Evolutionary conservation across 768 basidiomycete species (phyloP).

Genomic region (Lactarius quietus): DNA sequence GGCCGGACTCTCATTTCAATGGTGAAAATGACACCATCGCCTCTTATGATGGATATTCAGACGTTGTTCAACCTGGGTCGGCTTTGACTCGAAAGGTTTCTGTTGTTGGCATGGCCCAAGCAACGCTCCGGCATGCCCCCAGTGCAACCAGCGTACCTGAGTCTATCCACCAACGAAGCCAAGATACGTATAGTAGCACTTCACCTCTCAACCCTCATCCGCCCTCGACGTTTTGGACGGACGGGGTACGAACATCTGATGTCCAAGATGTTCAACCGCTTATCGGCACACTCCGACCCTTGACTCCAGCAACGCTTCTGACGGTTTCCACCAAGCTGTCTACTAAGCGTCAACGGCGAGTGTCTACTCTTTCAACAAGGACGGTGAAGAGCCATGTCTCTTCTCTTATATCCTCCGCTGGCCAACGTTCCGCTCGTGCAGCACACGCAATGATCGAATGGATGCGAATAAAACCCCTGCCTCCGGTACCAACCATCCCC

Average conservation of each 20-base stretch:
- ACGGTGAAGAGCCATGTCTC: slow-evolving; percentile 43
- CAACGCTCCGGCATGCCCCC: slow-evolving; percentile 32
- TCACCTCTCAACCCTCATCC: slow-evolving; percentile 10
- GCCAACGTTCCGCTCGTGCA: slow-evolving; percentile 19
- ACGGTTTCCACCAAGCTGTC: not conserved
- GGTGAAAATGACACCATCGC: slow-evolving; percentile 15
- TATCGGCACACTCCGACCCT: not conserved
- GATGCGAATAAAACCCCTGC: slow-evolving; percentile 52
- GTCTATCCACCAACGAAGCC: slow-evolving; percentile 4
- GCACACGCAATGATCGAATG: slow-evolving; percentile 29
- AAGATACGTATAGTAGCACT: slow-evolving; percentile 15
- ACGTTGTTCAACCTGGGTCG: not conserved
- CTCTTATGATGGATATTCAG: slow-evolving; percentile 14
- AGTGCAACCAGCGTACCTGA: slow-evolving; percentile 5
- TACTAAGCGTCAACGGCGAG: slow-evolving; percentile 27
- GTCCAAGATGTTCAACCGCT: not conserved
- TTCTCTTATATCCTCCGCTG: slow-evolving; percentile 45
- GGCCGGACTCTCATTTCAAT: not conserved
- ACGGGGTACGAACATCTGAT: not conserved
- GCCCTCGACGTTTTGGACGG: slow-evolving; percentile 4
- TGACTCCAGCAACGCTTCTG: slow-evolving; percentile 3
- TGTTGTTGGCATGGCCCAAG: slow-evolving; percentile 36
- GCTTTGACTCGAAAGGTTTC: slow-evolving; percentile 31
- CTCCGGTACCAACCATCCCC: slow-evolving; percentile 54
- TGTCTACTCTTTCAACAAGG: slow-evolving; percentile 42